A percentile compares a stretch with the other conserved stretches of the same genome.
Evolutionary conservation across 1,284 basidiomycete genomes (phyloP).

Genomic region (Inonotus hispidus): DNA sequence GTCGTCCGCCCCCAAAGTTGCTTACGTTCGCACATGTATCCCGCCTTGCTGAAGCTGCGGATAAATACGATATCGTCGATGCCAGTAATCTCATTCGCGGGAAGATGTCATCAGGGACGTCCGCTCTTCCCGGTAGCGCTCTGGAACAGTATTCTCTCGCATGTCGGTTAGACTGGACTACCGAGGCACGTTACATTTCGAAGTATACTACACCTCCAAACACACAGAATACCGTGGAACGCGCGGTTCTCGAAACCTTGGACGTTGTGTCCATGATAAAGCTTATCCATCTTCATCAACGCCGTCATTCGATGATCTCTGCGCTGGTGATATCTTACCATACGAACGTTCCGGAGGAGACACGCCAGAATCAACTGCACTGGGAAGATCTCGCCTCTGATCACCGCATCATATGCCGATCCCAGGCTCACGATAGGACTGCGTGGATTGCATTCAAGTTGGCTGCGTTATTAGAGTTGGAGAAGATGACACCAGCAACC

Average conservation of each 20-base stretch:
- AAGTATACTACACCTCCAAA: constrained; percentile 2
- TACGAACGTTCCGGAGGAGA: not conserved
- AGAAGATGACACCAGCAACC: not conserved
- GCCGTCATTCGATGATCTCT: not conserved
- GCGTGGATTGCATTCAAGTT: constrained; percentile 4
- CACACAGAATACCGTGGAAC: not conserved
- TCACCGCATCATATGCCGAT: not conserved
- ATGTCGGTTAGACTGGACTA: constrained; percentile 37
- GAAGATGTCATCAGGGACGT: not conserved
- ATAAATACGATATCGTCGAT: constrained; percentile 14
- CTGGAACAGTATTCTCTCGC: constrained; percentile 38
- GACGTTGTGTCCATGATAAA: constrained; percentile 2
- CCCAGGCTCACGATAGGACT: constrained; percentile 3
- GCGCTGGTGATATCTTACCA: not conserved
- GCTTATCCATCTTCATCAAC: constrained; percentile 8
- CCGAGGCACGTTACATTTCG: constrained; percentile 29
- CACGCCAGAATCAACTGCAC: not conserved
- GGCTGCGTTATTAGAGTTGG: not conserved
- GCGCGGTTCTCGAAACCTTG: not conserved
- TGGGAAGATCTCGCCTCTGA: constrained; percentile 6
- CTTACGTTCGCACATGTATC: not conserved
- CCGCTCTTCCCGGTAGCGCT: constrained; percentile 25
- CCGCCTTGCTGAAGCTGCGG: not conserved
- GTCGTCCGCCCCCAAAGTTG: not conserved
- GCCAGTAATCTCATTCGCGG: not conserved